Evolutionary conservation across 495 filamentous ascomycete species (phyloP), one percentile per base, ranked within the genome.

Genomic region (Talaromyces wortmannii): DNA sequence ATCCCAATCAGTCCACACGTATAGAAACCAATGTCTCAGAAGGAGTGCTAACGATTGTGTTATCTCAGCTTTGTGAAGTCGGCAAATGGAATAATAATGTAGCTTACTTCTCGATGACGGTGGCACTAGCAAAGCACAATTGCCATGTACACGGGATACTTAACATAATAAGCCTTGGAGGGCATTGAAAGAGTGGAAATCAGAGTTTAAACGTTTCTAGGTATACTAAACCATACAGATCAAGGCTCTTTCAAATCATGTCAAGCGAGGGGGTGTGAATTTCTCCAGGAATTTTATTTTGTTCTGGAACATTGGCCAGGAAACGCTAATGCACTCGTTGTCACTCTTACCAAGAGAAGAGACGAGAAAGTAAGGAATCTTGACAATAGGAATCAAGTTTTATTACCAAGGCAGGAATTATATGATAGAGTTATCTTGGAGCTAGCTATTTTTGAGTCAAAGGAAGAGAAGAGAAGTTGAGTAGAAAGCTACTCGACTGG

Each of bases 111-210:
- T 71, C 55, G 0, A 68, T 58, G 23, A 71, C 59, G 15, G 31
- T 63, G 6, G 29, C 51, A 0, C 16, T 40, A 0, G 56, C 56
- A 0, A 53, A 74, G 31, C 49, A 8, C 5, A 64, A 67, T 12
- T 74, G 70, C 45, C 18, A 67, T 46, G 71, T 67, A 15, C 53
- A 70, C 45, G 58, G 62, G 42, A 48, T 67, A 2, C 15, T 70
- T 7, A 59, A 52, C 6, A 62, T 63, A 32, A 55, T 65, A 10
- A 15, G n/a, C 30, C n/a, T n/a, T n/a, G n/a, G n/a, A n/a, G n/a
- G n/a, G 57, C 48, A 43, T 58, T 75, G 15, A 29, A 64, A 23
- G 57, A 70, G 43, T 75, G 56, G 71, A 3, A 55, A 13, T 40
- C 51, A 12, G 36, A 65, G 29, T 56, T 69, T 3, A 48, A 61